Conservation (phyloP, 768 basidiomycete species). For the Leucogyrophana mollusca region DNA sequence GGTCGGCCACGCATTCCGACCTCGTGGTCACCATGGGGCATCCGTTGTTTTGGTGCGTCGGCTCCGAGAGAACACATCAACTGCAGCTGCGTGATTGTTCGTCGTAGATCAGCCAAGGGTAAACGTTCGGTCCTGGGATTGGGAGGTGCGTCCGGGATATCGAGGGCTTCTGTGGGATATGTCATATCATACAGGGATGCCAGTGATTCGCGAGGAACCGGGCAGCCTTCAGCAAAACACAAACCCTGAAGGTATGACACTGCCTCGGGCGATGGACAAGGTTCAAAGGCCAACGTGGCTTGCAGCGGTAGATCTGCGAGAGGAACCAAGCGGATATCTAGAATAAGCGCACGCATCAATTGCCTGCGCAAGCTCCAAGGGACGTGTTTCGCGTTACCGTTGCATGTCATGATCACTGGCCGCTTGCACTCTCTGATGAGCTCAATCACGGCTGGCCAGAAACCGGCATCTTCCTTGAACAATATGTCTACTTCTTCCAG, state of each 20-base stretch:
- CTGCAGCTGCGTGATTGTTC: conserved; percentile 63
- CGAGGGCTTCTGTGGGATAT: conserved; percentile 17
- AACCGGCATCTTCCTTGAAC: conserved; percentile 82
- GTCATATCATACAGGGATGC: conserved; percentile 43
- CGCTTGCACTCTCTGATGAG: conserved; percentile 83
- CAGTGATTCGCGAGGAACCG: conserved; percentile 42
- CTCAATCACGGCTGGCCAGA: conserved; percentile 79
- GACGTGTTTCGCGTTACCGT: conserved; percentile 55
- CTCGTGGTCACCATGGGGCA: conserved; percentile 25
- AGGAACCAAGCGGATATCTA: conserved; percentile 77
- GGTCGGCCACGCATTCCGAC: conserved; percentile 26
- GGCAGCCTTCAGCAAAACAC: conserved; percentile 54
- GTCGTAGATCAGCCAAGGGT: conserved; percentile 57
- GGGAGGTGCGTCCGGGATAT: conserved; percentile 34
- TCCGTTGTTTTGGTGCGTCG: conserved; percentile 29
- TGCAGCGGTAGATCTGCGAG: conserved; percentile 75
- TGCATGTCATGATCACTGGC: conserved; percentile 94
- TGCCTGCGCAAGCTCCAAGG: conserved; percentile 6
- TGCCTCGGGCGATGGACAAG: conserved; percentile 53
- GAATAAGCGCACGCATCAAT: conserved; percentile 4
- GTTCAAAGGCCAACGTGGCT: conserved; percentile 60
- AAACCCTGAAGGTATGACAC: conserved; percentile 69
- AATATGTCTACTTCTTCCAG: conserved; percentile 96
- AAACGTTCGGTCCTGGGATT: conserved; percentile 29
- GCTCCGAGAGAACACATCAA: conserved; percentile 38